Percentiles rank a stretch among this genome's conserved stretches.
phyloP scores from a whole-genome alignment of 164 flowering plant genomes.

The Aristolochia californica region DNA sequence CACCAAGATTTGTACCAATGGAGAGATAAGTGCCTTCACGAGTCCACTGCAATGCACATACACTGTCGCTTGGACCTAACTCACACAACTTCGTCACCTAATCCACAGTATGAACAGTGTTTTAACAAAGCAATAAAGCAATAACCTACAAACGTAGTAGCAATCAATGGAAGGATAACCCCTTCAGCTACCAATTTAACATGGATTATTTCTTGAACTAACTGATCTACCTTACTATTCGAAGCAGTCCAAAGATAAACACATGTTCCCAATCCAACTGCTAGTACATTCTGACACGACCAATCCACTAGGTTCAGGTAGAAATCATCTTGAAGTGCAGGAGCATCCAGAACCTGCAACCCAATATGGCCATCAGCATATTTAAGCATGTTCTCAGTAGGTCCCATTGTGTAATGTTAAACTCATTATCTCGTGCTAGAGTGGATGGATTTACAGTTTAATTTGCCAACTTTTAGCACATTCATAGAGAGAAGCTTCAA shows the following conservation, averaged over 20 bases:
- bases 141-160: too few species aligned
- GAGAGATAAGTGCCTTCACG: slow-evolving; percentile 91
- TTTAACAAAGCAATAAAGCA: not conserved
- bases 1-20: slow-evolving; percentile 81
- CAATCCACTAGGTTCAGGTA: slow-evolving; percentile 96
- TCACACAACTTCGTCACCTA: slow-evolving; percentile 97
- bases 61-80: slow-evolving; percentile 78
- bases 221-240: slow-evolving; percentile 56
- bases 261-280: slow-evolving; percentile 94
- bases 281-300: slow-evolving; percentile 98
- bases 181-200: not conserved
- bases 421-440: too few species aligned
- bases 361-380: slow-evolving; percentile 1
- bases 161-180: too few species aligned
- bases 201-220: not conserved
- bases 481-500: too few species aligned
- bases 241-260: slow-evolving; percentile 98
- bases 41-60: slow-evolving; percentile 94
- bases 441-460: too few species aligned
- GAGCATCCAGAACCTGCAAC: slow-evolving; percentile 95
- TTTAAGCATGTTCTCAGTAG: not conserved
- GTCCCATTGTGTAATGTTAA: too few species aligned
- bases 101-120: not conserved
- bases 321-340: slow-evolving; percentile 95
- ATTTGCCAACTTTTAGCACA: too few species aligned